Evolutionary conservation across 371 early-diverging fungal genomes (phyloP).

Genomic region (Mucor lusitanicus): DNA sequence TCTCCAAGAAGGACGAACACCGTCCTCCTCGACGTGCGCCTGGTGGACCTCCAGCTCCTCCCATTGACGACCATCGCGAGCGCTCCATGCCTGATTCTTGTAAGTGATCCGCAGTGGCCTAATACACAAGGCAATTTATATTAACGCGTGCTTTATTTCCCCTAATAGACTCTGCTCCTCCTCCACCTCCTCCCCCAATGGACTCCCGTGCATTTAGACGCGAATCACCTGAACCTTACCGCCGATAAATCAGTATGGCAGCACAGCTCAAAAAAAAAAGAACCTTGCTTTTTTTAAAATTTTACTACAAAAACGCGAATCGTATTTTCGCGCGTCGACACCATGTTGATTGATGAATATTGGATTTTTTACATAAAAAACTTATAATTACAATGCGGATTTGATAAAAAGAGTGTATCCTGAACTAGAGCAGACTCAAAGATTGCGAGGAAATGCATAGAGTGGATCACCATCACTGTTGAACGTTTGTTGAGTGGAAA

Average conservation of each 20-base stretch:
- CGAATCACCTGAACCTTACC: slow-evolving; percentile 40
- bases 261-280: not conserved
- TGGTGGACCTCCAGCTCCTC: slow-evolving; percentile 18
- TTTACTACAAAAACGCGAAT: not conserved
- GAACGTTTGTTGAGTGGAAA: not conserved
- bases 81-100: slow-evolving; percentile 29
- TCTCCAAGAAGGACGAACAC: slow-evolving; percentile 64
- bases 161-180: slow-evolving; percentile 23
- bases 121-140: not conserved
- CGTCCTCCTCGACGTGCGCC: slow-evolving; percentile 27
- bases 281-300: not conserved
- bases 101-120: slow-evolving; percentile 16
- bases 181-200: slow-evolving; percentile 37
- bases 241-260: slow-evolving; percentile 33
- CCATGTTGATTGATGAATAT: slow-evolving; percentile 7
- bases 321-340: slow-evolving; percentile 6
- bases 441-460: slow-evolving; percentile 2
- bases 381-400: slow-evolving; percentile 2
- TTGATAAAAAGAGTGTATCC: not conserved
- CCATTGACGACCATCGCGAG: slow-evolving; percentile 33
- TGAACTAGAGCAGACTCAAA: not conserved
- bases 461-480: not conserved
- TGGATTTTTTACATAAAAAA: slow-evolving; percentile 10
- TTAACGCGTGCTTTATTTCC: not conserved
- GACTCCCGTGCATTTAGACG: slow-evolving; percentile 45